Conservation (phyloP, 352 stramenopile species). For the Phytopythium litorale region DNA sequence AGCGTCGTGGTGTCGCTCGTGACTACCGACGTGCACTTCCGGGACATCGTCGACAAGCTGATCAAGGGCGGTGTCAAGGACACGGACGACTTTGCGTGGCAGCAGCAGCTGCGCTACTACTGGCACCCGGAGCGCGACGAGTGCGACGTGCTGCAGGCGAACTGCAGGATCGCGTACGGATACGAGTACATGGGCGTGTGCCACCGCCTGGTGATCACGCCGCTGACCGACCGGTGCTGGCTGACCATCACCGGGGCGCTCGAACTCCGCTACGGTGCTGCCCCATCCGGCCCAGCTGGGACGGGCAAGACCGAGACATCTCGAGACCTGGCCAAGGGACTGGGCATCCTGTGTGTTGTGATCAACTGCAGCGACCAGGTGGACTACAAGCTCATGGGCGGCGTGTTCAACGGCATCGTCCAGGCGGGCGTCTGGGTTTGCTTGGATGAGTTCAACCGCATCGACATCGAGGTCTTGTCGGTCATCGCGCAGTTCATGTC, state of each 20-base stretch:
- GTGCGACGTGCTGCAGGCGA: conserved; percentile 54
- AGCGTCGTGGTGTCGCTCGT: conserved; percentile 64
- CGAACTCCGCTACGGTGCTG: conserved; percentile 82
- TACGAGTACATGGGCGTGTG: conserved; percentile 93
- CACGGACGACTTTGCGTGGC: conserved; percentile 65
- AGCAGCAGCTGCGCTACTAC: conserved; percentile 75
- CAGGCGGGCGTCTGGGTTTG: conserved; percentile 82
- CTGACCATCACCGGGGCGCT: conserved; percentile 92
- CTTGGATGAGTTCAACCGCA: conserved; percentile 90
- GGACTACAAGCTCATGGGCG: conserved; percentile 88
- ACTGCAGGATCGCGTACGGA: conserved; percentile 76
- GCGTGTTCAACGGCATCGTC: conserved; percentile 79
- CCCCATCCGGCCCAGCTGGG: conserved; percentile 85
- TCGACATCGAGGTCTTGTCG: conserved; percentile 85
- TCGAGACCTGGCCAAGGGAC: conserved; percentile 90
- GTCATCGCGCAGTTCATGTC: conserved; percentile 88
- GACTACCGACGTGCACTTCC: conserved; percentile 74
- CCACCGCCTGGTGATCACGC: conserved; percentile 91
- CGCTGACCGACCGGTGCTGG: conserved; percentile 92
- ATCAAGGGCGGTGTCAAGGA: conserved; percentile 41
- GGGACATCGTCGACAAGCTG: conserved; percentile 72
- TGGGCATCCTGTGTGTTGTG: conserved; percentile 92
- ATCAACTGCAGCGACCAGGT: conserved; percentile 97
- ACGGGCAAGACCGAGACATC: conserved; percentile 95
- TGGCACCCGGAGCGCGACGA: conserved; percentile 66